Evolutionary conservation across 768 basidiomycete genomes (phyloP).

Genomic region (Tricholoma furcatifolium): DNA sequence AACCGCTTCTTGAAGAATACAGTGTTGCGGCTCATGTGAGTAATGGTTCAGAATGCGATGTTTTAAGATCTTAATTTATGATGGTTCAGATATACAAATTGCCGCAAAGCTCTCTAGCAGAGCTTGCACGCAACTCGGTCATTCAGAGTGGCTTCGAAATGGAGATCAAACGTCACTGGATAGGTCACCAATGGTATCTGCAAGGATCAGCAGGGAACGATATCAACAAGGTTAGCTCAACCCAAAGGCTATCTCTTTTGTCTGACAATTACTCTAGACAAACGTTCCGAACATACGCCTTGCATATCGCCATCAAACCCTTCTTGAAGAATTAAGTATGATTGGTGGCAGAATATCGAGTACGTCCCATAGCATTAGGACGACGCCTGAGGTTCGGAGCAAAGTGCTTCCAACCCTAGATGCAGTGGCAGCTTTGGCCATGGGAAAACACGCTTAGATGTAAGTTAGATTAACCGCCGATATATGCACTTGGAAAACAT

Average conservation of each 20-base stretch:
- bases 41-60: background rate
- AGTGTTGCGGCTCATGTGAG: conserved; percentile 94
- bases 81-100: conserved; percentile 84
- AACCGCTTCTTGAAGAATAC: conserved; percentile 94
- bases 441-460: conserved; percentile 24
- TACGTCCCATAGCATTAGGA: background rate
- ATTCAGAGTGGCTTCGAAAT: conserved; percentile 98
- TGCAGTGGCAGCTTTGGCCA: conserved; percentile 35
- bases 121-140: conserved; percentile 97
- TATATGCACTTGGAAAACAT: too few relatives aligned
- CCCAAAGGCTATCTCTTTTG: background rate
- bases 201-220: conserved; percentile 94
- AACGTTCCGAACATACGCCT: conserved; percentile 93
- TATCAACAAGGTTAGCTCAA: conserved; percentile 76
- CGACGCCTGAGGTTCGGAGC: conserved; percentile 16
- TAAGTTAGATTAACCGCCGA: background rate
- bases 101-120: conserved; percentile 90
- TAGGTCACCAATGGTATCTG: conserved; percentile 91
- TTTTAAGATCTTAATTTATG: background rate
- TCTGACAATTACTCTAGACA: conserved; percentile 52
- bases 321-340: conserved; percentile 82
- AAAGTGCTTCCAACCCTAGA: conserved; percentile 32
- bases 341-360: conserved; percentile 36
- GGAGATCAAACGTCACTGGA: conserved; percentile 95
- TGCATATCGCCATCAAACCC: conserved; percentile 87